These are phyloP conservation scores for Ajuga reptans DNA, from an alignment of 305 asterid genomes.

Conservation along the genomic window DNA sequence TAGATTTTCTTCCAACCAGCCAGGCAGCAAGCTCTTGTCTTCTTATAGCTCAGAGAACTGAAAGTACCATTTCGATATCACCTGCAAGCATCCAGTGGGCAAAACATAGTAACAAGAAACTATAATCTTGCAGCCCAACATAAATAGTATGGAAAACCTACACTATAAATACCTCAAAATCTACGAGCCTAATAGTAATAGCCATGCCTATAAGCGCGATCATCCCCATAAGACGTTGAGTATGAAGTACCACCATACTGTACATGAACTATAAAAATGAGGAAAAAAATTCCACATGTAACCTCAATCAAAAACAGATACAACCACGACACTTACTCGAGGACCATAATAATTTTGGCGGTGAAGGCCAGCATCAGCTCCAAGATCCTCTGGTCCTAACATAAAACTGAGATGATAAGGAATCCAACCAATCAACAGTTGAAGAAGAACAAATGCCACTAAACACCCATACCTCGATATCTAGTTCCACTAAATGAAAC, in stretches of 20 bases:
- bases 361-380: constrained; percentile 26
- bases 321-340: constrained; percentile 33
- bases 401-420: not conserved
- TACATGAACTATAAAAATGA: constrained; percentile 21
- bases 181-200: constrained; percentile 34
- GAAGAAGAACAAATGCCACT: not conserved
- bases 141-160: not conserved
- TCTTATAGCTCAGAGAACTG: not conserved
- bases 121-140: constrained; percentile 7
- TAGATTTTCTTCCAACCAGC: constrained; percentile 5
- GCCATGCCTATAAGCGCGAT: constrained; percentile 37
- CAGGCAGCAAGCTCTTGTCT: constrained; percentile 4
- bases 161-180: constrained; percentile 23
- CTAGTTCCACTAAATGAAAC: constrained; percentile 28
- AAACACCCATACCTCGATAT: constrained; percentile 27
- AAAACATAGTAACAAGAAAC: constrained; percentile 12
- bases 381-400: constrained; percentile 27
- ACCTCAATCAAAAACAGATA: not conserved
- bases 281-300: not conserved
- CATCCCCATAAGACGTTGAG: constrained; percentile 36
- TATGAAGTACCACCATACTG: constrained; percentile 36
- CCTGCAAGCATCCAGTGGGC: constrained; percentile 21
- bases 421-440: constrained; percentile 2
- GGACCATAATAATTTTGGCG: constrained; percentile 36
- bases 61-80: constrained; percentile 14